Base-by-base conservation (phyloP, 495 filamentous ascomycete genomes). In the Aspergillus diversus region DNA sequence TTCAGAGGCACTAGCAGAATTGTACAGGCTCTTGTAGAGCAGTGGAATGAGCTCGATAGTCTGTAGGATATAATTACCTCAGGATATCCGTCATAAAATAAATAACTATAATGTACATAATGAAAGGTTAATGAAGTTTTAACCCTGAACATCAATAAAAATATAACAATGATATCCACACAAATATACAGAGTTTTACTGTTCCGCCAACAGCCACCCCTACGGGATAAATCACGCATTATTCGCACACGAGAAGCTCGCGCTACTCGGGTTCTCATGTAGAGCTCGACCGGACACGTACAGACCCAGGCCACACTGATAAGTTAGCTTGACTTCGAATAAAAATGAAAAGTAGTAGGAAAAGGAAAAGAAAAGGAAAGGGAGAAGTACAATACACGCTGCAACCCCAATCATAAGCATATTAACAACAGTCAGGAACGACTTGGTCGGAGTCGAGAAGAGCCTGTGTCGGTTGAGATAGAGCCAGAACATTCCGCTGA, bases 401-500 rank as follows among this genome's bases (percentile, higher is more conserved):
- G 75, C 79, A 27, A 78, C 69, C 5, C 64, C 60, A n/a, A 81
- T 60, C 37, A 70, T 66, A 1, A 67, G n/a, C 0, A 75, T 31
- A 50, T 80, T 81, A 39, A 77, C 5, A 7, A 70, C 55, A 4
- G 75, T 73, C 39, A 82, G 65, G n/a, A 56, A 57, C n/a, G 75
- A 75, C 67, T 79, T 80, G 48, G 65, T 61, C n/a, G 66, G 67
- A 6, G 69, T 74, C 5, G 70, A 68, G 27, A 73, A 73, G 67
- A 73, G 78, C 9, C 61, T 43, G 11, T 73, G 77, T 51, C 68
- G 53, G 57, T 81, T 81, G 64, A 82, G 57, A 65, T 71, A 73
- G 7, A 81, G 62, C 78, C 81, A 80, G 66, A 80, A 83, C 11
- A 80, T 68, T n/a, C 78, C 77, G 54, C 66, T 69, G 15, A 80